These are phyloP conservation scores for Takashimella tepidaria DNA, from an alignment of 1,284 basidiomycete genomes.

Conservation along the genomic window DNA sequence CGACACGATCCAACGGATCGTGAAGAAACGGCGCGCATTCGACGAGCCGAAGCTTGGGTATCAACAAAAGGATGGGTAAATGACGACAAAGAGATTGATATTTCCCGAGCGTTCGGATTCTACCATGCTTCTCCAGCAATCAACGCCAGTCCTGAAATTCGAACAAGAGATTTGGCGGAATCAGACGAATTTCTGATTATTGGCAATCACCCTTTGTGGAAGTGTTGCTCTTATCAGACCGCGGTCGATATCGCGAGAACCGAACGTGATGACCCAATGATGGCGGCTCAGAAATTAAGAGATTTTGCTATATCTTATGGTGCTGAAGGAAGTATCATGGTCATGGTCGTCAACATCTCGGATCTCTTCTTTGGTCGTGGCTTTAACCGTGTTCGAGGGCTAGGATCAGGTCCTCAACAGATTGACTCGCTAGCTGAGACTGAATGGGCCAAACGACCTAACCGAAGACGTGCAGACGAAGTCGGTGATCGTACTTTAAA, in stretches of 20 bases:
- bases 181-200: slow-evolving; percentile 96
- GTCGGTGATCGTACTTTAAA: slow-evolving; percentile 52
- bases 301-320: slow-evolving; percentile 98
- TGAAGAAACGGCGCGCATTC: slow-evolving; percentile 77
- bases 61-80: slow-evolving; percentile 91
- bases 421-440: slow-evolving; percentile 13
- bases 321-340: slow-evolving; percentile 89
- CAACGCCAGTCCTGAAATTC: slow-evolving; percentile 80
- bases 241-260: slow-evolving; percentile 94
- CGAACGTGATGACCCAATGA: slow-evolving; percentile 83
- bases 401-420: slow-evolving; percentile 38
- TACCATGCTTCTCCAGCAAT: slow-evolving; percentile 87
- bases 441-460: slow-evolving; percentile 24
- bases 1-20: slow-evolving; percentile 90
- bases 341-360: slow-evolving; percentile 88
- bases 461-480: slow-evolving; percentile 41
- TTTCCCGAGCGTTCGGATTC: slow-evolving; percentile 90
- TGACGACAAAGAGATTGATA: slow-evolving; percentile 71
- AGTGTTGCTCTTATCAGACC: slow-evolving; percentile 88
- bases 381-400: slow-evolving; percentile 48
- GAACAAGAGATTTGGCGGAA: slow-evolving; percentile 65
- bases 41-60: slow-evolving; percentile 91
- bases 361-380: slow-evolving; percentile 63
- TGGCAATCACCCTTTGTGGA: slow-evolving; percentile 90
- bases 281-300: slow-evolving; percentile 92